These are phyloP conservation scores for Eucalyptus victrix DNA, from an alignment of 345 rosid species.

Conservation along the genomic window DNA sequence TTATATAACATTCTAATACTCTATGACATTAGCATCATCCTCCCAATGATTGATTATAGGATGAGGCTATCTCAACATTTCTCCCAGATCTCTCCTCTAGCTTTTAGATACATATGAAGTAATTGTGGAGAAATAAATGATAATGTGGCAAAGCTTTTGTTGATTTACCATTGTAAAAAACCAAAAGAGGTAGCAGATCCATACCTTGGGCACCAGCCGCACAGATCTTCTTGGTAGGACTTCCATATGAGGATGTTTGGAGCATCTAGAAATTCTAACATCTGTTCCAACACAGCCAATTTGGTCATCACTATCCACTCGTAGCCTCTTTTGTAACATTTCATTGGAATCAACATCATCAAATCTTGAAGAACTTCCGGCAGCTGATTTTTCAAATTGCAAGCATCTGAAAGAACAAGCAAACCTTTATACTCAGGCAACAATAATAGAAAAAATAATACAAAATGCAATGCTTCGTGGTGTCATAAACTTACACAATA, in stretches of 20 bases:
- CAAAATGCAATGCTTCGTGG: background rate
- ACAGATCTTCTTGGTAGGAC: conserved; percentile 46
- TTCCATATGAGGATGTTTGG: conserved; percentile 8
- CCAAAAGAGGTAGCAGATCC: background rate
- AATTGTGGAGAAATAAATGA: background rate
- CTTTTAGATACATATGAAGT: background rate
- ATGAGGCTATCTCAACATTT: background rate
- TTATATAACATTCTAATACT: background rate
- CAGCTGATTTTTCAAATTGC: conserved; percentile 6
- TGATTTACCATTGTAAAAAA: background rate
- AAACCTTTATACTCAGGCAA: background rate
- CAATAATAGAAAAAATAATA: background rate
- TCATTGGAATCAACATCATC: conserved; percentile 5
- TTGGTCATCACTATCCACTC: background rate
- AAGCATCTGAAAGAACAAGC: conserved; percentile 27
- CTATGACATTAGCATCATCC: background rate
- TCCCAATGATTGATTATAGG: background rate
- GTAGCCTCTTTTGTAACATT: conserved; percentile 13
- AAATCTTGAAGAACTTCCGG: conserved; percentile 6
- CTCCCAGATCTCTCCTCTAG: background rate
- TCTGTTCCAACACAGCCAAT: background rate
- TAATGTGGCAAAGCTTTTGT: background rate
- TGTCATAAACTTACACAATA: conserved; percentile 36
- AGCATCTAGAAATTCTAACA: conserved; percentile 17
- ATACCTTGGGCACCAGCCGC: conserved; percentile 51